Conservation (phyloP, 371 early-diverging fungal species). For the Saksenaea oblongispora region DNA sequence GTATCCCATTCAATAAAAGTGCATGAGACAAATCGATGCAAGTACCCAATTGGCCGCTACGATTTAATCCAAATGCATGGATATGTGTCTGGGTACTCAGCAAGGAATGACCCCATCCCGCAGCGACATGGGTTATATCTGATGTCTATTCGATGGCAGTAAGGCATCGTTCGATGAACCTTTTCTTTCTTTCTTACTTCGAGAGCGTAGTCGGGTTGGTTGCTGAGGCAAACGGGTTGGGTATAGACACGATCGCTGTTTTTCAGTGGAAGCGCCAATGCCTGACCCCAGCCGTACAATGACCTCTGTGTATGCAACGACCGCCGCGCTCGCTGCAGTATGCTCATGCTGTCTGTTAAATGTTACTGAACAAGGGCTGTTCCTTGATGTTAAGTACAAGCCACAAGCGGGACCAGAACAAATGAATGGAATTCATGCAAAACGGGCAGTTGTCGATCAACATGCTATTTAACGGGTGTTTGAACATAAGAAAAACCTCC, state of each 20-base stretch:
- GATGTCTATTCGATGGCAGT: neutral
- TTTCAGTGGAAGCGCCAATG: slow-evolving; percentile 33
- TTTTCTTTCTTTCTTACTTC: slow-evolving; percentile 19
- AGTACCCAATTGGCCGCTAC: slow-evolving; percentile 41
- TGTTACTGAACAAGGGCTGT: neutral
- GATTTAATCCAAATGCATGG: slow-evolving; percentile 43
- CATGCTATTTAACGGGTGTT: no score
- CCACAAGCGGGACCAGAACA: neutral
- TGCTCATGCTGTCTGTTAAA: neutral
- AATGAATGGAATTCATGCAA: no score
- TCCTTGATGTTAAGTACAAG: neutral
- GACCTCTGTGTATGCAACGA: neutral
- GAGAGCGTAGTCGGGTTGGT: slow-evolving; percentile 39
- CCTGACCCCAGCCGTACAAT: slow-evolving; percentile 48
- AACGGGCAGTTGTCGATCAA: no score
- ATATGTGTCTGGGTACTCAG: slow-evolving; percentile 24
- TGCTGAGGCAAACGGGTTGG: slow-evolving; percentile 23
- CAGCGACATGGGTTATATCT: slow-evolving; percentile 33
- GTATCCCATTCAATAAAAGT: neutral
- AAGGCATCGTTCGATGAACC: neutral
- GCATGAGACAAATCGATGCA: neutral
- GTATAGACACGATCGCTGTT: slow-evolving; percentile 17
- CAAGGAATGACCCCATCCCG: slow-evolving; percentile 52
- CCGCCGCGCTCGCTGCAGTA: neutral
- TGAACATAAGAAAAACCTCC: no score